A percentile compares a stretch with the other conserved stretches of the same genome.
These are phyloP conservation scores for Prosopis cineraria DNA, from an alignment of 306 rosid genomes.

Conservation along the genomic window DNA sequence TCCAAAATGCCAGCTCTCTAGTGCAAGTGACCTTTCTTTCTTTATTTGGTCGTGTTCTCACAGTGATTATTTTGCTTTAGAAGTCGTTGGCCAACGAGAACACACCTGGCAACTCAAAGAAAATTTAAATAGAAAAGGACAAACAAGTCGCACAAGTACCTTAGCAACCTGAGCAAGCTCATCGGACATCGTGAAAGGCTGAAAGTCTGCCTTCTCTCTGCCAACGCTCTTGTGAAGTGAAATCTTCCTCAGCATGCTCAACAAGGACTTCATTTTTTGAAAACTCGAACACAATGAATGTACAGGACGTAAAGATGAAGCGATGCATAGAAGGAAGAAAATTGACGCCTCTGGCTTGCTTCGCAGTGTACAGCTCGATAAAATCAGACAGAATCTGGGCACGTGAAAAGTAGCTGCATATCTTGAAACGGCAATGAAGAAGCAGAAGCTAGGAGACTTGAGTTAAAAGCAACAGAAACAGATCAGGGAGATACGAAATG, in stretches of 20 bases:
- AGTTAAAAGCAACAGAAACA: constrained; percentile 55
- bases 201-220: constrained; percentile 59
- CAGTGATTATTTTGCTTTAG: background rate
- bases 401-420: constrained; percentile 23
- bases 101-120: background rate
- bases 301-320: background rate
- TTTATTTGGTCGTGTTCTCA: background rate
- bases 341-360: background rate
- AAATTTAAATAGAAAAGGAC: background rate
- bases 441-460: constrained; percentile 1
- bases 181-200: constrained; percentile 56
- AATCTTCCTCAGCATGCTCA: constrained; percentile 58
- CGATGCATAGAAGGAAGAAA: background rate
- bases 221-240: constrained; percentile 55
- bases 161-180: constrained; percentile 73
- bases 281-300: constrained; percentile 43
- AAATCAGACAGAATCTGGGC: background rate
- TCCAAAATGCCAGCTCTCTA: background rate
- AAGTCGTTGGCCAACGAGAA: background rate
- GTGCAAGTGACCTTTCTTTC: background rate
- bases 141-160: constrained; percentile 40
- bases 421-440: constrained; percentile 42
- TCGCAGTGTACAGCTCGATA: constrained; percentile 1
- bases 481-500: constrained; percentile 39
- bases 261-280: constrained; percentile 65